Conservation (phyloP, 1,139 yeast genomes). For the Meyerozyma sp. region DNA sequence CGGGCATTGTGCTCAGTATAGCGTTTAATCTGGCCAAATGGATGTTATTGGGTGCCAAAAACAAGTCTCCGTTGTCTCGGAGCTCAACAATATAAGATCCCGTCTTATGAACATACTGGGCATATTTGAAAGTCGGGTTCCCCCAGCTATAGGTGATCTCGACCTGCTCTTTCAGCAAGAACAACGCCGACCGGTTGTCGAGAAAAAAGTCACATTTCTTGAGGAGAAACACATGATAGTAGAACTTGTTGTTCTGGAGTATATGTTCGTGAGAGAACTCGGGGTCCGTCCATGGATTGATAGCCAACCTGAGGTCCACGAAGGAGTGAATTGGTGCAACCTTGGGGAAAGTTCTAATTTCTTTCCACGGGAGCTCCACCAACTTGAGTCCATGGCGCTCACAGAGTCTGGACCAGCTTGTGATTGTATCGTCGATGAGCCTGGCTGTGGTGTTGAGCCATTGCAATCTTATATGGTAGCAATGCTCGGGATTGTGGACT, state of each 20-base stretch:
- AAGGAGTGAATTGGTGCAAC: conserved; percentile 86
- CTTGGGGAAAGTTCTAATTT: conserved; percentile 69
- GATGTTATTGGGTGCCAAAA: conserved; percentile 75
- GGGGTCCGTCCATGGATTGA: conserved; percentile 62
- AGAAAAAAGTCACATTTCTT: conserved; percentile 68
- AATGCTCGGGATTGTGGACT: conserved; percentile 92
- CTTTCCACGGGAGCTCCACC: conserved; percentile 93
- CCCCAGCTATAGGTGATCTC: conserved; percentile 88
- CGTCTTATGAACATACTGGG: conserved; percentile 84
- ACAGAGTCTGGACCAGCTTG: conserved; percentile 74
- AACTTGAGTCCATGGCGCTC: conserved; percentile 80
- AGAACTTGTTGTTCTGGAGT: conserved; percentile 45
- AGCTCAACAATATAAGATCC: conserved; percentile 90
- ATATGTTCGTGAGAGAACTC: conserved; percentile 51
- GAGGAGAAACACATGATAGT: conserved; percentile 60
- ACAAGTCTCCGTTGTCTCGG: conserved; percentile 72
- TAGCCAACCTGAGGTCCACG: conserved; percentile 56
- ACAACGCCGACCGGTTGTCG: conserved; percentile 74
- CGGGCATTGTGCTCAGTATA: conserved; percentile 18
- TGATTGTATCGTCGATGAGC: conserved; percentile 83
- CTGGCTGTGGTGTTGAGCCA: conserved; percentile 92
- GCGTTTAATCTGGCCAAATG: conserved; percentile 62
- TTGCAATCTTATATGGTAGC: conserved; percentile 85
- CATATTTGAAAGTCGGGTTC: conserved; percentile 69
- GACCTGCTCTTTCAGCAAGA: conserved; percentile 47